Percentiles rank a stretch among this genome's conserved stretches.
These are phyloP conservation scores for Entelexis paramagnoliae DNA, from an alignment of 1,139 yeast genomes.

Conservation along the genomic window DNA sequence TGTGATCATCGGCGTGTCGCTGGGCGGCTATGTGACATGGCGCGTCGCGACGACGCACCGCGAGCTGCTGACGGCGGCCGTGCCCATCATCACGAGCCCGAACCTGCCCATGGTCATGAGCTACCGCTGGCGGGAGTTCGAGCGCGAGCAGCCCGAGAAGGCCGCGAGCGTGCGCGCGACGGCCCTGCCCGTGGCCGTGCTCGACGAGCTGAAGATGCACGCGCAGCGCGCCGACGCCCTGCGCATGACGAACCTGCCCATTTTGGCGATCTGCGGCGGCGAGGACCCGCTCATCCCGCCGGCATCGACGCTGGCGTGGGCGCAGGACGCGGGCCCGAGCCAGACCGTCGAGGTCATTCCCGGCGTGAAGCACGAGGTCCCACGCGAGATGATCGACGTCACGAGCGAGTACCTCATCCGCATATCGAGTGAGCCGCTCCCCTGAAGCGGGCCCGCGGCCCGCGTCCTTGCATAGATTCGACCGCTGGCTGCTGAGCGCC, in stretches of 20 bases:
- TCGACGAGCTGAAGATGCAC: constrained; percentile 7
- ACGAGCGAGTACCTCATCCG: constrained; percentile 23
- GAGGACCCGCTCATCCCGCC: constrained; percentile 25
- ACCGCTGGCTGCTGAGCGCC: no score
- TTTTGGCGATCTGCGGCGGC: constrained; percentile 24
- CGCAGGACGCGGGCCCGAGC: constrained; percentile 7
- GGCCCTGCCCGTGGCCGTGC: constrained; percentile 18
- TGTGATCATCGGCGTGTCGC: constrained; percentile 43
- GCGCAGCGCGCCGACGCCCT: constrained; percentile 5
- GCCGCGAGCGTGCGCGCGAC: constrained; percentile 5
- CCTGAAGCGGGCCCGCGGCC: neutral
- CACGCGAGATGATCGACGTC: constrained; percentile 24
- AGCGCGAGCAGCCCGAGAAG: constrained; percentile 2
- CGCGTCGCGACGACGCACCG: constrained; percentile 34
- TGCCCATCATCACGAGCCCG: constrained; percentile 24
- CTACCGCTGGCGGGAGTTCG: constrained; percentile 16
- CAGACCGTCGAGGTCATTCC: constrained; percentile 23
- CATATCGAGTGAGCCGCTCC: constrained; percentile 1
- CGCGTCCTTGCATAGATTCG: neutral
- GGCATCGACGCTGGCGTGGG: constrained; percentile 20
- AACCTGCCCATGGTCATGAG: constrained; percentile 18
- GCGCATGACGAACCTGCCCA: constrained; percentile 13
- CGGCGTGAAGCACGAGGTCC: constrained; percentile 25
- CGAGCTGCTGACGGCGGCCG: constrained; percentile 19
- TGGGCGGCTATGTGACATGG: constrained; percentile 53